Percentiles rank a stretch among this genome's conserved stretches.
Conservation (phyloP, 2,329 filamentous ascomycete genomes). For the Capronia americana region DNA sequence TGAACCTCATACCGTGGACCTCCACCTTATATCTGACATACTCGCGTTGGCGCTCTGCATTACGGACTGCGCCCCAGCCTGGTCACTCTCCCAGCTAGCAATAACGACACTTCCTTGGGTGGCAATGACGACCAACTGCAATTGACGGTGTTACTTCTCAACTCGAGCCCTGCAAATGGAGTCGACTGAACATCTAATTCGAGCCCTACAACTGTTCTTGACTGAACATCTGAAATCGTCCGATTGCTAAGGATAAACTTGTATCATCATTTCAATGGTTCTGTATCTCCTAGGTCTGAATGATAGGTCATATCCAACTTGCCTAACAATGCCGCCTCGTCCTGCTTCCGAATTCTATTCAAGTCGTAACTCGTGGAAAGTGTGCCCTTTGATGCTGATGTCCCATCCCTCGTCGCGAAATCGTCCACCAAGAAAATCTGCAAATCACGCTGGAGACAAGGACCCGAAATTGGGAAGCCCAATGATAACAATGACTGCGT, state of each 20-base stretch:
- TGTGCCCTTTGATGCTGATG: background rate
- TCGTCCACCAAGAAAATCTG: background rate
- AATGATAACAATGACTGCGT: background rate
- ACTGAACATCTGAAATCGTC: background rate
- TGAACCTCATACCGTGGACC: too few species aligned
- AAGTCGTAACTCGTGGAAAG: constrained; percentile 5
- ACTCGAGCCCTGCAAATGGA: background rate
- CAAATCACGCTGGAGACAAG: background rate
- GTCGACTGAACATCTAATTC: background rate
- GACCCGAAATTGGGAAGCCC: background rate
- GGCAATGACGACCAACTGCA: too few species aligned
- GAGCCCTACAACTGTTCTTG: background rate
- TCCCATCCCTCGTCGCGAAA: background rate
- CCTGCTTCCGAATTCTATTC: background rate
- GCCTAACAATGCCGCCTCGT: background rate
- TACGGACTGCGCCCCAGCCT: too few species aligned
- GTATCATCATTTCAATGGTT: constrained; percentile 1
- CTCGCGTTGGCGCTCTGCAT: too few species aligned
- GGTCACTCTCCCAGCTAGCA: too few species aligned
- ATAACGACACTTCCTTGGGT: too few species aligned
- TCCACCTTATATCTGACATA: too few species aligned
- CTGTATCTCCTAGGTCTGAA: background rate
- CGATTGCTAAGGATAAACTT: background rate
- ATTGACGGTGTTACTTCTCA: too few species aligned
- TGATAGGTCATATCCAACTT: background rate